Evolutionary conservation across 139 green algal species (phyloP).

Genomic region (Picochlorum sp.): DNA sequence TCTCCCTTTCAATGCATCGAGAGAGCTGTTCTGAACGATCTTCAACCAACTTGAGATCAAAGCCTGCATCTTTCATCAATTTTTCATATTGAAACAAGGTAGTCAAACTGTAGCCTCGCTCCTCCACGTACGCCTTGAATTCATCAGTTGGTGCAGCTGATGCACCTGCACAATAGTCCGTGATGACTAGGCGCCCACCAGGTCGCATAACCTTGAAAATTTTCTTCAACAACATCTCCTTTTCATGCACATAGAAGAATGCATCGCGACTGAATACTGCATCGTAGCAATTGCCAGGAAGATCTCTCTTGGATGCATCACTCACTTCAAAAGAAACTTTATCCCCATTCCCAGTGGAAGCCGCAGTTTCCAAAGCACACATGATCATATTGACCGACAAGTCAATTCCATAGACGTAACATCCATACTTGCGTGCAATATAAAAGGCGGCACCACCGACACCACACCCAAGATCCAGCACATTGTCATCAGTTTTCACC

Average conservation of each 20-base stretch:
- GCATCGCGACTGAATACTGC: constrained; percentile 56
- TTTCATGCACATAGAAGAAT: constrained; percentile 75
- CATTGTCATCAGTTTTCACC: constrained; percentile 45
- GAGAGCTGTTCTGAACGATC: constrained; percentile 1
- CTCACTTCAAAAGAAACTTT: constrained; percentile 66
- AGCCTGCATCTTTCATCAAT: constrained; percentile 48
- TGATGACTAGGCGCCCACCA: constrained; percentile 64
- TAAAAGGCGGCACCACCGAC: constrained; percentile 55
- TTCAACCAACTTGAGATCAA: constrained; percentile 30
- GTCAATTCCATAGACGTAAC: constrained; percentile 70
- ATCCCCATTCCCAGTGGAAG: constrained; percentile 9
- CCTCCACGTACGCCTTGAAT: constrained; percentile 48
- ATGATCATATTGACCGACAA: constrained; percentile 74
- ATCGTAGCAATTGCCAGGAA: constrained; percentile 43
- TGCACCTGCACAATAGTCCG: constrained; percentile 63
- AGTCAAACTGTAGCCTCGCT: constrained; percentile 54
- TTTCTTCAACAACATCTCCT: constrained; percentile 45
- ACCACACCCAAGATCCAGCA: constrained; percentile 75
- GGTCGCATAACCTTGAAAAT: constrained; percentile 54
- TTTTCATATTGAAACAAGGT: constrained; percentile 29
- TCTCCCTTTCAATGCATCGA: background rate
- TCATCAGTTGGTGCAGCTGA: background rate
- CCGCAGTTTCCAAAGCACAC: constrained; percentile 46
- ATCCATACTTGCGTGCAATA: constrained; percentile 43
- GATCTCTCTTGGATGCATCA: constrained; percentile 41